Percentiles rank a stretch among this genome's conserved stretches.
phyloP scores from a whole-genome alignment of 2,329 filamentous ascomycete species.

The Monosporascus ibericus region DNA sequence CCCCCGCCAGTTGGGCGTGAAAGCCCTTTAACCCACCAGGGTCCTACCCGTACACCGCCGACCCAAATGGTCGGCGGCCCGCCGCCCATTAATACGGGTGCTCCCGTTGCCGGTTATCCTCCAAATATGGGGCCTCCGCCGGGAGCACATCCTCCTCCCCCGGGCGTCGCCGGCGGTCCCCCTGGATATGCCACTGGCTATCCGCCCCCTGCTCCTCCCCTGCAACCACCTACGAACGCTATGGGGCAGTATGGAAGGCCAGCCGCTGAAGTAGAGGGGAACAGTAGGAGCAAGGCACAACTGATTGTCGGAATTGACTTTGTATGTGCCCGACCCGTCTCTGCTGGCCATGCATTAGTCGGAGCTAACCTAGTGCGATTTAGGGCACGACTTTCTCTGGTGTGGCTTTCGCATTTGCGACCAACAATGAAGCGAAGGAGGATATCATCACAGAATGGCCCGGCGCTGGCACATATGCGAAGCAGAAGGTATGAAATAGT shows the following conservation, averaged over 20 bases:
- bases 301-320: constrained; percentile 99
- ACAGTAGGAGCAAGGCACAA: constrained; percentile 87
- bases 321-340: constrained; percentile 46
- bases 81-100: constrained; percentile 61
- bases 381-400: constrained; percentile 97
- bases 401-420: constrained; percentile 94
- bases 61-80: constrained; percentile 58
- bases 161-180: constrained; percentile 35
- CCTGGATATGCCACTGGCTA: constrained; percentile 45
- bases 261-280: constrained; percentile 75
- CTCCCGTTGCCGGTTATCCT: constrained; percentile 53
- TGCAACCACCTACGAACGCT: constrained; percentile 29
- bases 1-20: constrained; percentile 46
- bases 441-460: constrained; percentile 99
- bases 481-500: constrained; percentile 73
- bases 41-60: constrained; percentile 48
- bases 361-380: constrained; percentile 15
- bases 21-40: constrained; percentile 43
- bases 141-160: constrained; percentile 32
- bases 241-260: constrained; percentile 39
- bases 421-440: constrained; percentile 95
- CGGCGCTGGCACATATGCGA: constrained; percentile 92
- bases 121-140: constrained; percentile 42
- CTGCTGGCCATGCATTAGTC: not conserved
- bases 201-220: constrained; percentile 35